phyloP scores from a whole-genome alignment of 345 rosid species.

The Eucalyptus sp. region DNA sequence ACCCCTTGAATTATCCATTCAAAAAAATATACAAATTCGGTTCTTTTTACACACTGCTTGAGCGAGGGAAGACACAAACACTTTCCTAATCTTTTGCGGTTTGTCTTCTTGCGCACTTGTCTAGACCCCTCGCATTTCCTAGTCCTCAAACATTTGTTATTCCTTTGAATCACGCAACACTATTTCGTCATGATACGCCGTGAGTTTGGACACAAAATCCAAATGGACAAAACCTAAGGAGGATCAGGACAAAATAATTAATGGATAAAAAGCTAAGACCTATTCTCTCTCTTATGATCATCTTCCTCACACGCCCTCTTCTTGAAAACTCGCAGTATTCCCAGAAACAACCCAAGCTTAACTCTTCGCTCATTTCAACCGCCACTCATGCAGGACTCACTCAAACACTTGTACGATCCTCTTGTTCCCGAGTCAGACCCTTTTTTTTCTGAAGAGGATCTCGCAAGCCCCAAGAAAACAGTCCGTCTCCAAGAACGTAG shows the following conservation, averaged over 20 bases:
- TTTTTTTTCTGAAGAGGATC: not conserved
- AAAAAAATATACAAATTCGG: not conserved
- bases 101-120: not conserved
- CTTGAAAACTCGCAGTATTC: not conserved
- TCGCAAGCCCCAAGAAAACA: not conserved
- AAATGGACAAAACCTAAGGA: not conserved
- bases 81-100: not conserved
- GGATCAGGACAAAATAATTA: not conserved
- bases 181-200: too few relatives aligned
- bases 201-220: too few relatives aligned
- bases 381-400: not conserved
- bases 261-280: not conserved
- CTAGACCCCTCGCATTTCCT: not conserved
- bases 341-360: not conserved
- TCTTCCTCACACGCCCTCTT: not conserved
- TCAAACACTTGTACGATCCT: not conserved
- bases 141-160: not conserved
- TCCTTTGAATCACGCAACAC: too few relatives aligned
- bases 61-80: not conserved
- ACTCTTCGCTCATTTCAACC: not conserved
- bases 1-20: not conserved
- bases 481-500: not conserved
- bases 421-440: not conserved
- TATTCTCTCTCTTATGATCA: not conserved
- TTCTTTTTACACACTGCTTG: not conserved